A percentile compares a stretch with the other conserved stretches of the same genome.
These are phyloP conservation scores for Globisporangium lucens DNA, from an alignment of 352 stramenopile species.

Conservation along the genomic window DNA sequence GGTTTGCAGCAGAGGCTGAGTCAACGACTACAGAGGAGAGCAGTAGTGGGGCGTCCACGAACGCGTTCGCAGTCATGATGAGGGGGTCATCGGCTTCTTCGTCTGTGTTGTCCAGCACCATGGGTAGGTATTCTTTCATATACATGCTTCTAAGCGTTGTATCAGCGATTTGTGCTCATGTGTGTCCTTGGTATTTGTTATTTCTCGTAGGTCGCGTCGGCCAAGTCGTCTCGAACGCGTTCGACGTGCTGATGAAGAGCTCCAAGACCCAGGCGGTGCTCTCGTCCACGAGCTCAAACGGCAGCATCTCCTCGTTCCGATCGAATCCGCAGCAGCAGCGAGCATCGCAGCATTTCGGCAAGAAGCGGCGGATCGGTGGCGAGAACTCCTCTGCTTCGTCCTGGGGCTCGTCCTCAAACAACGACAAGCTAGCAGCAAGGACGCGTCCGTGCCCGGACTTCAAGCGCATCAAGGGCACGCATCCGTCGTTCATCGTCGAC, in stretches of 20 bases:
- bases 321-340: neutral
- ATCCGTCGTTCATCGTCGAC: constrained; percentile 84
- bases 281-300: constrained; percentile 13
- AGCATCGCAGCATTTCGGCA: constrained; percentile 26
- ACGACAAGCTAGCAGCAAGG: neutral
- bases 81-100: constrained; percentile 26
- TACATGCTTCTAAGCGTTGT: neutral
- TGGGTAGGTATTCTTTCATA: neutral
- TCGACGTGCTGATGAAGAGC: constrained; percentile 82
- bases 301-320: neutral
- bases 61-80: constrained; percentile 68
- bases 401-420: constrained; percentile 4
- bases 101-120: constrained; percentile 6
- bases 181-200: neutral
- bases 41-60: constrained; percentile 6
- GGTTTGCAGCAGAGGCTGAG: neutral
- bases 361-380: constrained; percentile 18
- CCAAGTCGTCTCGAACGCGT: constrained; percentile 49
- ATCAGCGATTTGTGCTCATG: neutral
- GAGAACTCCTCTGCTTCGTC: constrained; percentile 15
- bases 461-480: constrained; percentile 75
- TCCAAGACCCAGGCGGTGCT: constrained; percentile 55
- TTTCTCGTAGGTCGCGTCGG: constrained; percentile 10
- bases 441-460: constrained; percentile 57
- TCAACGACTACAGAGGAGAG: neutral